These are phyloP conservation scores for Elsinoe necatrix DNA, from an alignment of 2,329 filamentous ascomycete species.

Conservation along the genomic window DNA sequence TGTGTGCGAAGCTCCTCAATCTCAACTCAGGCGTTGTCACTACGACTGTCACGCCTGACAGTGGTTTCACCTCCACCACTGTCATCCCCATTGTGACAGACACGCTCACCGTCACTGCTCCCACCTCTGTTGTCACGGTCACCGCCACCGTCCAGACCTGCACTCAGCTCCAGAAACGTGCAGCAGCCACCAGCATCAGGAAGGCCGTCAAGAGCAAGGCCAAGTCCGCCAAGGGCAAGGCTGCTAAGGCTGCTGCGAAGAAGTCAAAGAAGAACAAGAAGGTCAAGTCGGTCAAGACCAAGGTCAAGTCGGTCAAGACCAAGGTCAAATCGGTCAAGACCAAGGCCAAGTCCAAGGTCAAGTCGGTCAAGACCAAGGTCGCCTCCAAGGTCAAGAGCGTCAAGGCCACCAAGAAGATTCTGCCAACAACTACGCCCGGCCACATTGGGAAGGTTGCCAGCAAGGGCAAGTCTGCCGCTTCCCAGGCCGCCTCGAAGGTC, in stretches of 20 bases:
- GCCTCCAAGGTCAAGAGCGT: constrained; percentile 5
- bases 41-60: constrained; percentile 3
- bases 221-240: constrained; percentile 11
- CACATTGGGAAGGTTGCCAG: not conserved
- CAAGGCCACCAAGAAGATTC: constrained; percentile 6
- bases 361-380: not conserved
- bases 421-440: not conserved
- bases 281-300: not conserved
- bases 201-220: constrained; percentile 7
- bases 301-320: not conserved
- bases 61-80: constrained; percentile 10
- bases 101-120: constrained; percentile 6
- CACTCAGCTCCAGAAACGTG: not conserved
- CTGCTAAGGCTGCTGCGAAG: not conserved
- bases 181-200: not conserved
- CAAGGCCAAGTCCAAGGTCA: not conserved
- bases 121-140: constrained; percentile 7
- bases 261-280: no score
- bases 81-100: constrained; percentile 6
- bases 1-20: constrained; percentile 9
- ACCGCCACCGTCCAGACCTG: constrained; percentile 9
- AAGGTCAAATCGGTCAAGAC: not conserved
- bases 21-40: not conserved
- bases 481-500: constrained; percentile 8
- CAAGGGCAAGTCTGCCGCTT: constrained; percentile 8